Evolutionary conservation across 352 stramenopile genomes (phyloP).

Genomic region (Phytophthora boehmeriae): DNA sequence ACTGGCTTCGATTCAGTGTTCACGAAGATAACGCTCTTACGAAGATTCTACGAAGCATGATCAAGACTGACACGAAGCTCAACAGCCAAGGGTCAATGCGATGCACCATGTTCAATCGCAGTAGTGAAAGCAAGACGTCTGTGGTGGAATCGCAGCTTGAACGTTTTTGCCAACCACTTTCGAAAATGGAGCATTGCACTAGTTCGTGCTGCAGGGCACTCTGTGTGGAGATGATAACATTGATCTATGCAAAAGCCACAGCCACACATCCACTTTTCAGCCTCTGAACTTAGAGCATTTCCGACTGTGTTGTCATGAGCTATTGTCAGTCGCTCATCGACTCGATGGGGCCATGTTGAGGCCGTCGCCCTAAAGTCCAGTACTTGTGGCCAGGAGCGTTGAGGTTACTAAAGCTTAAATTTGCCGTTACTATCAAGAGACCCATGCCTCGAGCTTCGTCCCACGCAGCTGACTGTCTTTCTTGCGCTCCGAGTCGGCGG

Average conservation of each 20-base stretch:
- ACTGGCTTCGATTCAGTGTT: not conserved
- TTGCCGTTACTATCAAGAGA: slow-evolving; percentile 31
- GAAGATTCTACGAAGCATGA: not conserved
- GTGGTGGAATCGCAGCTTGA: not conserved
- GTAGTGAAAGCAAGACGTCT: not conserved
- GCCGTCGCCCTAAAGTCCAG: not conserved
- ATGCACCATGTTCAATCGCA: not conserved
- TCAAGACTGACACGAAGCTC: not conserved
- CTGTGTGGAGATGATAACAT: not conserved
- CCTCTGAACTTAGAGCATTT: not conserved
- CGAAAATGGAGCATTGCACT: not conserved
- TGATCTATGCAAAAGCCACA: not conserved
- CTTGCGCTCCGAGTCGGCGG: slow-evolving; percentile 15
- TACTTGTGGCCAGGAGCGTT: slow-evolving; percentile 24
- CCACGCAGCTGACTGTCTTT: slow-evolving; percentile 38
- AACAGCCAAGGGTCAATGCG: not conserved
- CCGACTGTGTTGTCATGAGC: not conserved
- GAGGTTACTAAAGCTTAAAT: slow-evolving; percentile 27
- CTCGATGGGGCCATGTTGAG: not conserved
- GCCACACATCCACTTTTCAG: not conserved
- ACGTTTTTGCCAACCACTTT: not conserved
- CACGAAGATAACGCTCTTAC: not conserved
- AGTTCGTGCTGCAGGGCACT: not conserved
- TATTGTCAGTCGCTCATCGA: not conserved
- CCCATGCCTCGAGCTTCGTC: slow-evolving; percentile 25